Percentiles rank a stretch among this genome's conserved stretches.
phyloP scores from a whole-genome alignment of 2,329 filamentous ascomycete species.

The Exserohilum rostratum region DNA sequence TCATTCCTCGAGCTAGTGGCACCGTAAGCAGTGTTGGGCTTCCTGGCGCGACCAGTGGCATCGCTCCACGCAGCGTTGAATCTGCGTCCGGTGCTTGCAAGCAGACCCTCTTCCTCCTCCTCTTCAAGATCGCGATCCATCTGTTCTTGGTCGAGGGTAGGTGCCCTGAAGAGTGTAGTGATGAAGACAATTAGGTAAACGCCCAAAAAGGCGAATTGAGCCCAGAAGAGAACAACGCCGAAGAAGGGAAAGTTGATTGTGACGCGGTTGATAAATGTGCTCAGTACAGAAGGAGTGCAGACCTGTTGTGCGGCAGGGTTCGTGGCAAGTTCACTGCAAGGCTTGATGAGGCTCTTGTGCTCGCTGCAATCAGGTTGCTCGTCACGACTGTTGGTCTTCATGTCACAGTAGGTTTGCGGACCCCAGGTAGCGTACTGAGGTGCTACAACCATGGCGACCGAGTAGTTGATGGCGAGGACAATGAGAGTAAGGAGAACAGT shows the following conservation, averaged over 20 bases:
- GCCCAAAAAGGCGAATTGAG: slow-evolving; percentile 87
- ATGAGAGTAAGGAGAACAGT: slow-evolving; percentile 91
- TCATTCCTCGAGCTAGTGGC: slow-evolving; percentile 25
- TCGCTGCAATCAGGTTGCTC: slow-evolving; percentile 76
- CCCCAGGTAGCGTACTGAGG: slow-evolving; percentile 95
- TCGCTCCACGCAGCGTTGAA: slow-evolving; percentile 91
- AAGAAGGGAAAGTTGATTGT: slow-evolving; percentile 96
- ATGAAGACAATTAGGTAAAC: slow-evolving; percentile 83
- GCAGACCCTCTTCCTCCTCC: slow-evolving; percentile 89
- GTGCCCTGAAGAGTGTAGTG: slow-evolving; percentile 79
- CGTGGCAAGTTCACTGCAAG: slow-evolving; percentile 78
- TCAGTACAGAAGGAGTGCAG: slow-evolving; percentile 90
- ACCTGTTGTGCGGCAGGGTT: slow-evolving; percentile 75
- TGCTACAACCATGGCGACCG: slow-evolving; percentile 89
- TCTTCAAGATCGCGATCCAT: slow-evolving; percentile 88
- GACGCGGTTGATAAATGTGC: slow-evolving; percentile 90
- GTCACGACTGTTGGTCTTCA: slow-evolving; percentile 65
- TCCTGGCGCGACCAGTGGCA: slow-evolving; percentile 66
- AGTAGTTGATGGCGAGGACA: slow-evolving; percentile 89
- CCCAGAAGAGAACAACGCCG: slow-evolving; percentile 92
- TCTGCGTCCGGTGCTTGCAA: slow-evolving; percentile 80
- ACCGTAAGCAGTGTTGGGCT: slow-evolving; percentile 33
- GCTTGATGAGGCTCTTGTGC: slow-evolving; percentile 72
- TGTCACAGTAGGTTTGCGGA: slow-evolving; percentile 90
- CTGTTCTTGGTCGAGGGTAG: slow-evolving; percentile 75